These are phyloP conservation scores for Ulvella scutata DNA, from an alignment of 139 green algal genomes.

Conservation along the genomic window DNA sequence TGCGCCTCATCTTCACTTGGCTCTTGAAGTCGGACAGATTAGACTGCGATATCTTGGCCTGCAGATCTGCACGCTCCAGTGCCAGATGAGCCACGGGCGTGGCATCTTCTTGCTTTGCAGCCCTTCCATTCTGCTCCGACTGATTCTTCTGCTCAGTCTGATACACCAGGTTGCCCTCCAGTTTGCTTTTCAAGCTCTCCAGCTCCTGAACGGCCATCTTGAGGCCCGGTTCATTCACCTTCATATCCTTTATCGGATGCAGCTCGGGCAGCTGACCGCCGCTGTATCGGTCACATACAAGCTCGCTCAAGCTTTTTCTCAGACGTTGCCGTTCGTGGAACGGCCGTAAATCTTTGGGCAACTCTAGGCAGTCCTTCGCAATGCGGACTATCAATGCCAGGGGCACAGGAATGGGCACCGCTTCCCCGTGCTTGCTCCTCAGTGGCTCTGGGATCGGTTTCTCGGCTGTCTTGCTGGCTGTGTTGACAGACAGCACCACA, in stretches of 20 bases:
- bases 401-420: slow-evolving; percentile 60
- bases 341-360: slow-evolving; percentile 62
- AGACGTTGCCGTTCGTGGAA: slow-evolving; percentile 29
- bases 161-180: slow-evolving; percentile 15
- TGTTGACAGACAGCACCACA: slow-evolving; percentile 29
- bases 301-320: slow-evolving; percentile 19
- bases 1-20: slow-evolving; percentile 35
- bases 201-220: slow-evolving; percentile 16
- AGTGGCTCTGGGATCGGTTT: not conserved
- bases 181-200: slow-evolving; percentile 24
- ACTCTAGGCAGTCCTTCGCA: slow-evolving; percentile 45
- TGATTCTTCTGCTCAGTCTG: slow-evolving; percentile 7
- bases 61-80: slow-evolving; percentile 23
- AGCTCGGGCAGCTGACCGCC: slow-evolving; percentile 43
- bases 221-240: slow-evolving; percentile 33
- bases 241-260: slow-evolving; percentile 76
- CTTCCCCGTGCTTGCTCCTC: slow-evolving; percentile 16
- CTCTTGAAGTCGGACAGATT: slow-evolving; percentile 37
- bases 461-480: not conserved
- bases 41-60: slow-evolving; percentile 28
- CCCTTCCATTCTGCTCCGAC: no score
- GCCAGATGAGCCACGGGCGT: slow-evolving; percentile 3
- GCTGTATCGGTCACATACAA: slow-evolving; percentile 23
- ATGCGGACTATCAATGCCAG: slow-evolving; percentile 48
- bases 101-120: no score